Conservation (phyloP, 305 asterid genomes). For the Nicotiana rustica region DNA sequence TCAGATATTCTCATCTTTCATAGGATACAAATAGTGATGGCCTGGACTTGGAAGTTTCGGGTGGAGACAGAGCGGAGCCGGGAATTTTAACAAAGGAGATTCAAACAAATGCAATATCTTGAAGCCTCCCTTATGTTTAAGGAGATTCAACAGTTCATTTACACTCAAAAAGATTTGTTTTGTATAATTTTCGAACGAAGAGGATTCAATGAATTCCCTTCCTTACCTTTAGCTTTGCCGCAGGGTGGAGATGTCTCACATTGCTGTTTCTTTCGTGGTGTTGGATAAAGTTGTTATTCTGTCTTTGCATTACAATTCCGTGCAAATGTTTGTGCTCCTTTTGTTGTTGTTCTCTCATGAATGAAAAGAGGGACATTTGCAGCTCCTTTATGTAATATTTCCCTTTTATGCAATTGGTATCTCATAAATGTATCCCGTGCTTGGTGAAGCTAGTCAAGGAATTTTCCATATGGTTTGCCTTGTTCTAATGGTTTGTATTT, state of each 20-base stretch:
- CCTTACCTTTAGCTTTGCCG: conserved; percentile 5
- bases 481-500: conserved; percentile 12
- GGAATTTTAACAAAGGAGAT: too few relatives aligned
- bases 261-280: background rate
- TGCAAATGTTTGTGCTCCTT: background rate
- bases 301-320: background rate
- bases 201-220: background rate
- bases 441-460: background rate
- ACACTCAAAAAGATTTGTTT: too few relatives aligned
- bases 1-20: background rate
- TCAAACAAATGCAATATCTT: too few relatives aligned
- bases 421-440: background rate
- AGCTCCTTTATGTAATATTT: conserved; percentile 7
- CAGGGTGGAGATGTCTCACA: background rate
- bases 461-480: background rate
- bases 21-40: background rate
- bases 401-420: background rate
- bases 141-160: too few relatives aligned
- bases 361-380: conserved; percentile 8
- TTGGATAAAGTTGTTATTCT: background rate
- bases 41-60: background rate
- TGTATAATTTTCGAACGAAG: background rate
- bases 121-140: too few relatives aligned
- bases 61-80: too few relatives aligned
- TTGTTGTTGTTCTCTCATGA: conserved; percentile 22